phyloP scores from a whole-genome alignment of 1,284 basidiomycete species.

The Ganoderma multipileum region DNA sequence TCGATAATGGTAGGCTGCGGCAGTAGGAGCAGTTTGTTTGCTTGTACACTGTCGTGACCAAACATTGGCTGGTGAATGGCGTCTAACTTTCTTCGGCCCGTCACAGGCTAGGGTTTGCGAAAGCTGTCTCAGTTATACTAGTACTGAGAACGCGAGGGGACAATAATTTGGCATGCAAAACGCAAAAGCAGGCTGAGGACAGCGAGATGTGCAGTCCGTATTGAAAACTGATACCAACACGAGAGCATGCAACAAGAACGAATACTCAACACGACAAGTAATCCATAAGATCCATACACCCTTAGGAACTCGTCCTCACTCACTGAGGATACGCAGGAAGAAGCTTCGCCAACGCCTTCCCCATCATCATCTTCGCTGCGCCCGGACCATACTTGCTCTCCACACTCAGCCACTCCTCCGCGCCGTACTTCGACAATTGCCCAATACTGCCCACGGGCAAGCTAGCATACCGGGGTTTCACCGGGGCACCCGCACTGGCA shows the following conservation, averaged over 20 bases:
- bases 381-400: slow-evolving; percentile 16
- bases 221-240: background rate
- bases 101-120: no score
- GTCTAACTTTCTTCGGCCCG: no score
- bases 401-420: slow-evolving; percentile 13
- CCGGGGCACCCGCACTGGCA: background rate
- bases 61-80: no score
- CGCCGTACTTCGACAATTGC: background rate
- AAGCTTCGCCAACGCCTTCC: slow-evolving; percentile 20
- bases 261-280: background rate
- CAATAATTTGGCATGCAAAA: background rate
- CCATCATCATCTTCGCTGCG: slow-evolving; percentile 14
- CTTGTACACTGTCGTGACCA: no score
- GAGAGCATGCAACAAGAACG: background rate
- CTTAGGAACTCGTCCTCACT: background rate
- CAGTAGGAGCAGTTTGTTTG: no score
- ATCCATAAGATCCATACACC: background rate
- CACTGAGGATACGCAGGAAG: background rate
- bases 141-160: background rate
- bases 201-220: background rate
- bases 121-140: background rate
- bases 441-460: background rate
- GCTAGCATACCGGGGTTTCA: background rate
- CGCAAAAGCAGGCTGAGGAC: background rate
- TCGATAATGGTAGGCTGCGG: no score